A percentile compares a stretch with the other conserved stretches of the same genome.
Evolutionary conservation across 2,329 filamentous ascomycete species (phyloP).

Genomic region (Aurifilum marmelostoma): DNA sequence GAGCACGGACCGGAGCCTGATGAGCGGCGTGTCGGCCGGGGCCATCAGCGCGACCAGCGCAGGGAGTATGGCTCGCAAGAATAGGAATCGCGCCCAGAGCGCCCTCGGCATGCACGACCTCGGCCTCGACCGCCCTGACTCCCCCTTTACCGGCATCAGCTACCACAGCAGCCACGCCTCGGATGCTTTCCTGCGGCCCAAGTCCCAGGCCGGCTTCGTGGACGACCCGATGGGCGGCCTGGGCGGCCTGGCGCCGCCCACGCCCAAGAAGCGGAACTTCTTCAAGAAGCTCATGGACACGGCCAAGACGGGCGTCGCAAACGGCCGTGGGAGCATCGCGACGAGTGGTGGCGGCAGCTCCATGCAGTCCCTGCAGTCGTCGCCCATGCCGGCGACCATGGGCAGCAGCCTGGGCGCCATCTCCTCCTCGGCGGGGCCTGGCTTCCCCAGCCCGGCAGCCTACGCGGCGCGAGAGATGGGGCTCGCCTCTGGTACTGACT

Average conservation of each 20-base stretch:
- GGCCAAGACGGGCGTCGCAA: constrained; percentile 91
- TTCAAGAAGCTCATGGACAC: constrained; percentile 95
- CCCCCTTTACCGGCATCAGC: constrained; percentile 76
- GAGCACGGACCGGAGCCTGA: constrained; percentile 81
- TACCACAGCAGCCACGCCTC: constrained; percentile 89
- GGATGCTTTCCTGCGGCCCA: constrained; percentile 54
- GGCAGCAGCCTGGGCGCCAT: constrained; percentile 39
- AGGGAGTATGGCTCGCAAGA: constrained; percentile 84
- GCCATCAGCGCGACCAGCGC: constrained; percentile 94
- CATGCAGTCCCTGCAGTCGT: constrained; percentile 37
- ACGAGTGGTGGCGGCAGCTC: constrained; percentile 51
- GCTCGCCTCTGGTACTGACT: constrained; percentile 69
- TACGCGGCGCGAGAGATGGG: constrained; percentile 70
- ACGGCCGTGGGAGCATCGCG: constrained; percentile 82
- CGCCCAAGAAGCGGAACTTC: constrained; percentile 78
- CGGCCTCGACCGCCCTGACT: constrained; percentile 60
- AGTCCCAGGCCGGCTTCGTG: constrained; percentile 68
- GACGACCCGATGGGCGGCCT: constrained; percentile 71
- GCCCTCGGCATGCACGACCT: constrained; percentile 64
- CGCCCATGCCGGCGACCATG: constrained; percentile 47
- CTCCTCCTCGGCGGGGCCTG: constrained; percentile 44
- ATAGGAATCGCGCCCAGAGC: constrained; percentile 64
- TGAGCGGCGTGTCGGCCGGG: constrained; percentile 91
- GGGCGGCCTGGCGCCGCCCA: constrained; percentile 79
- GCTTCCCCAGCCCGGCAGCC: constrained; percentile 37